Percentiles rank a stretch among this genome's conserved stretches.
Evolutionary conservation across 2,329 filamentous ascomycete genomes (phyloP).

Genomic region (Myriangium duriaei): DNA sequence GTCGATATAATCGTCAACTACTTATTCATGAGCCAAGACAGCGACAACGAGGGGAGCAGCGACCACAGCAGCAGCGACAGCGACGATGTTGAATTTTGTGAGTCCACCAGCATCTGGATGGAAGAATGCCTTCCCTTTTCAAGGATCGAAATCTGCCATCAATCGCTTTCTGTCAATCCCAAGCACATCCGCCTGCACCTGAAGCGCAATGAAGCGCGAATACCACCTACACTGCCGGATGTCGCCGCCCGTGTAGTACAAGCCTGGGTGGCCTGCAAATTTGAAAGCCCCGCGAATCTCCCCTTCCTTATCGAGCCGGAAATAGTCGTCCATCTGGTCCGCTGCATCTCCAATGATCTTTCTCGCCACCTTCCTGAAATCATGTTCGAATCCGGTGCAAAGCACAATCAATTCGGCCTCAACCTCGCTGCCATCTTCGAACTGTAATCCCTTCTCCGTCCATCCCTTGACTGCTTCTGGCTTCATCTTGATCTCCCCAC

Average conservation of each 20-base stretch:
- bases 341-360: conserved; percentile 31
- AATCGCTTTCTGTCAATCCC: too few relatives aligned
- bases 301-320: conserved; percentile 34
- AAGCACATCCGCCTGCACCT: conserved; percentile 28
- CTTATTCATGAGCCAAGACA: too few relatives aligned
- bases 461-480: conserved; percentile 26
- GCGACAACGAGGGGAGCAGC: too few relatives aligned
- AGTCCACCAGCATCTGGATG: too few relatives aligned
- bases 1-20: too few relatives aligned
- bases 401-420: conserved; percentile 36
- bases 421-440: conserved; percentile 31
- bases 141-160: too few relatives aligned
- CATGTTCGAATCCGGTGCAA: conserved; percentile 34
- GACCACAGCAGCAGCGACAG: too few relatives aligned
- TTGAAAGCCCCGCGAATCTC: conserved; percentile 34
- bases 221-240: conserved; percentile 35
- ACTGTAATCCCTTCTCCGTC: conserved; percentile 28
- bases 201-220: conserved; percentile 33
- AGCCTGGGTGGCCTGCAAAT: conserved; percentile 24
- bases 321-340: conserved; percentile 31
- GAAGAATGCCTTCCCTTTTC: too few relatives aligned
- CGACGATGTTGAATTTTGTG: too few relatives aligned
- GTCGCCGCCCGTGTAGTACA: conserved; percentile 36
- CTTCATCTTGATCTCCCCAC: conserved; percentile 35
- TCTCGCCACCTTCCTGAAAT: conserved; percentile 28